Base-by-base conservation (phyloP, 129 eudicot species). In the Calendula officinalis region DNA sequence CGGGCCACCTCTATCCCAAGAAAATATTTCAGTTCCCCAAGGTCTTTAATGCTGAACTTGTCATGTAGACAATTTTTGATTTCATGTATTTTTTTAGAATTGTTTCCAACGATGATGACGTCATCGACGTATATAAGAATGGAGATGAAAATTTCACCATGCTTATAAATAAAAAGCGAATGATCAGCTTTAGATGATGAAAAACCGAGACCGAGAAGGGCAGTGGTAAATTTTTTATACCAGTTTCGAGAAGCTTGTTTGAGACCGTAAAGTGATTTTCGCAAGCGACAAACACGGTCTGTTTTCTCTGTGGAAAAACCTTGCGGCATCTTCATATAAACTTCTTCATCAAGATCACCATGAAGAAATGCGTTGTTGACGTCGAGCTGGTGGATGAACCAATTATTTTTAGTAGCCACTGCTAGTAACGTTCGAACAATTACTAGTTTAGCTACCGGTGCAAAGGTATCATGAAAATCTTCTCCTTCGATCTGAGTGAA, bases 321-420 rank as follows among this genome's bases (percentile, higher is more conserved):
- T 0, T n/a, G 66, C 3, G 66, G 74, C 1, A 57, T 3, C 2
- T 15, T 40, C 64, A 68, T 68, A 1, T 45, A 69, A 0, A 68
- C 30, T 22, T 22, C 30, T 22, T 22, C 30, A 22, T 22, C 30
- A 22, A 22, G 30, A 22, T 22, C 30, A 22, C 30, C 30, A 22
- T 22, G 30, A 22, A 22, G 30, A 22, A 22, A 22, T 22, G 30
- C 30, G 30, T 22, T 22, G 30, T 22, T 22, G 30, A 22, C 30
- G 30, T 22, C 30, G 30, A 22, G 30, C 30, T 22, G 30, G 30
- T 22, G 30, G 30, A 22, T 22, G 30, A 22, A 22, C 30, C 30
- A 22, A 22, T 22, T 22, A 42, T 4, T 51, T 1, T n/a, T 10
- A 0, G 17, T 7, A 0, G 16, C 66, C 1, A 44, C 64, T 5